Base-by-base conservation (phyloP, 1,139 yeast genomes). In the Candida neerlandica region DNA sequence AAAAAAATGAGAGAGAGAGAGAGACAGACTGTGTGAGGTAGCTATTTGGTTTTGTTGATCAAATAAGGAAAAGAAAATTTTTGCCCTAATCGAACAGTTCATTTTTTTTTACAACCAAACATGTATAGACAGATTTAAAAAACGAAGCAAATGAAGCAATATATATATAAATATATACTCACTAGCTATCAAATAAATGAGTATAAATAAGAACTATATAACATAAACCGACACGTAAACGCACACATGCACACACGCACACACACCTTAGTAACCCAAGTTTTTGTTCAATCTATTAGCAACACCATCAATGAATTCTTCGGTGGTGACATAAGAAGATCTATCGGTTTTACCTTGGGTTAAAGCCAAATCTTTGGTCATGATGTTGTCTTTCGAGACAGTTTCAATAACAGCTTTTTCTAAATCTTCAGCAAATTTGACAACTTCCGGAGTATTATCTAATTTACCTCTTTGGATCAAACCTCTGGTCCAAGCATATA, bases 401-500 rank as follows among this genome's bases (percentile, higher is more conserved):
- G 97, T 89, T 63, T 89, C 95, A 54, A 90, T 71, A 48, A 92
- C 89, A 45, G 96, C 94, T 65, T 77, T 73, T 74, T 92, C 97
- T 59, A 92, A 80, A 43, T 77, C 70, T 64, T 86, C 76, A 55
- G 90, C 97, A 65, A 92, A 92, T 55, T 81, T 72, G 51, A 85
- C 81, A 44, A 92, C 96, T 29, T 87, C 94, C 30, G 94, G 95
- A 42, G 96, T 90, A 47, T 71, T 71, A 69, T 92, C 98, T 56
- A 92, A 78, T 66, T 81, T 85, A 60, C 97, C 98, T 75, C 98
- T 89, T 77, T 88, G 95, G 58, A 83, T 83, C 51, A 92, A 70
- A 61, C 97, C 98, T 67, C 96, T 85, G 46, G 96, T 81, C 98
- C 98, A 92, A 39, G 98, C 98, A 63, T 86, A 92, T 62, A 92